These are phyloP conservation scores for Funneliformis geosporum DNA, from an alignment of 192 early-diverging fungal genomes.

Conservation along the genomic window DNA sequence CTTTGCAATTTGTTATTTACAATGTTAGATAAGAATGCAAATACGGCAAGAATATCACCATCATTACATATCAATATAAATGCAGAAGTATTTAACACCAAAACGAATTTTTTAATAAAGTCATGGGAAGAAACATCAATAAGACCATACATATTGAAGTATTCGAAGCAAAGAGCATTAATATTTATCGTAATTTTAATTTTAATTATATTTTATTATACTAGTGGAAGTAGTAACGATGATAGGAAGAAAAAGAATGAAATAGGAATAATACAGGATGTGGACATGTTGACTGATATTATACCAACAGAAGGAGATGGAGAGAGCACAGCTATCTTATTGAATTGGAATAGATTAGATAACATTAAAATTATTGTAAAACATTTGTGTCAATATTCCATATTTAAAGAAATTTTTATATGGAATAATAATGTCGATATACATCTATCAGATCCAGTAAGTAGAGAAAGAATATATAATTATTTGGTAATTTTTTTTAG, in stretches of 20 bases:
- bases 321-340: constrained; percentile 49
- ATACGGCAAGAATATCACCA: not conserved
- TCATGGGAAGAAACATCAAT: not conserved
- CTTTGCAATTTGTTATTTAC: not conserved
- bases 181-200: not conserved
- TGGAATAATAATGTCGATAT: constrained; percentile 57
- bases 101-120: not conserved
- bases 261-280: not conserved
- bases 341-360: constrained; percentile 42
- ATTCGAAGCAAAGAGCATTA: not conserved
- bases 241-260: not conserved
- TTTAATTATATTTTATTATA: not conserved
- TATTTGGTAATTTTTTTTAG: not conserved
- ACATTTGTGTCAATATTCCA: constrained; percentile 54
- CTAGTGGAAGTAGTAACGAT: not conserved
- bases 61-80: constrained; percentile 13
- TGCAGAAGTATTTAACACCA: not conserved
- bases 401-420: constrained; percentile 57
- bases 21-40: not conserved
- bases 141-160: not conserved
- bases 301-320: constrained; percentile 49
- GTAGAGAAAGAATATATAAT: not conserved
- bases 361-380: constrained; percentile 49
- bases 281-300: not conserved
- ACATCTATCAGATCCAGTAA: constrained; percentile 47